These are phyloP conservation scores for Cryptosporidium tyzzeri DNA, from an alignment of 169 alveolate species.

Conservation along the genomic window DNA sequence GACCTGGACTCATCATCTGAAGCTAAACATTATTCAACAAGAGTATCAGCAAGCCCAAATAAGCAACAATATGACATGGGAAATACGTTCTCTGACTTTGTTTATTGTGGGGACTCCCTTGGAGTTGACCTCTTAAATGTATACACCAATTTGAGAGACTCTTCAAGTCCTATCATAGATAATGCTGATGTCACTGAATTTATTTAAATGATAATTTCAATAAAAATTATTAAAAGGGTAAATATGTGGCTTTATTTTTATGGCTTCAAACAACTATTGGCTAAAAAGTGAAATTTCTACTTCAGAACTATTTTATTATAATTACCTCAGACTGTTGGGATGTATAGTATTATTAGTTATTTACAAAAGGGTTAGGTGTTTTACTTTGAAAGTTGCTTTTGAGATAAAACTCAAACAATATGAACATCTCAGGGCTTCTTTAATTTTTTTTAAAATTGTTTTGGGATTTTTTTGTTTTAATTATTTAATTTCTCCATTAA, in stretches of 20 bases:
- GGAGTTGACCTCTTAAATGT: constrained; percentile 40
- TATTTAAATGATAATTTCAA: neutral
- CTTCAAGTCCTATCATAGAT: constrained; percentile 38
- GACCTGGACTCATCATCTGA: constrained; percentile 39
- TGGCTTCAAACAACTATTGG: neutral
- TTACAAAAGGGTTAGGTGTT: neutral
- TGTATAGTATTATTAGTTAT: neutral
- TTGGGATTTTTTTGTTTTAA: neutral
- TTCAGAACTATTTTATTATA: neutral
- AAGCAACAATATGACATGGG: constrained; percentile 29
- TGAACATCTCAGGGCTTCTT: neutral
- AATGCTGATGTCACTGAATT: constrained; percentile 25
- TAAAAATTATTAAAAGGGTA: neutral
- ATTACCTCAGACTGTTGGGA: neutral
- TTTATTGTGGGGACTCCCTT: constrained; percentile 68
- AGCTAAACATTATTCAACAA: constrained; percentile 11
- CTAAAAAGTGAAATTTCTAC: neutral
- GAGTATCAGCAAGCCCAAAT: constrained; percentile 3
- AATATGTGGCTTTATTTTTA: neutral
- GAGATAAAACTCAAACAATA: neutral
- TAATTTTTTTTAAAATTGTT: neutral
- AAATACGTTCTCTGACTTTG: constrained; percentile 58
- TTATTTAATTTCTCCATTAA: neutral
- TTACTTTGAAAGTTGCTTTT: neutral
- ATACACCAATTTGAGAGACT: constrained; percentile 45